phyloP scores from a whole-genome alignment of 2,329 filamentous ascomycete genomes.

The Emmonsia crescens region DNA sequence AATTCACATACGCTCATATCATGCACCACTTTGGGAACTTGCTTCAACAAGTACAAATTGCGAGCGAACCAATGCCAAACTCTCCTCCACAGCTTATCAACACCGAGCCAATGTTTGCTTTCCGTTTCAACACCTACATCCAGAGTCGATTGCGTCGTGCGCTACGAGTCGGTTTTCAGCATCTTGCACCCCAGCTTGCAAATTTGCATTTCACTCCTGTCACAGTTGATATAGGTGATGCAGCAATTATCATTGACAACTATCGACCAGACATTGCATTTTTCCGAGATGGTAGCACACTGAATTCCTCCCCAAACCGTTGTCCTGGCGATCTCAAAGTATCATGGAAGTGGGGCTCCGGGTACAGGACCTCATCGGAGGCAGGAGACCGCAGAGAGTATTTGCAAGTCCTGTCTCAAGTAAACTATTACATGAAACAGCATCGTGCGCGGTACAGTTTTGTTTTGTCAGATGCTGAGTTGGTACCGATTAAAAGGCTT shows the following conservation, averaged over 20 bases:
- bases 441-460: too few relatives aligned
- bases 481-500: not conserved
- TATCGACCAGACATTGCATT: conserved; percentile 12
- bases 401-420: conserved; percentile 10
- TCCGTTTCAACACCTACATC: conserved; percentile 8
- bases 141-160: conserved; percentile 6
- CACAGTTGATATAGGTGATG: conserved; percentile 6
- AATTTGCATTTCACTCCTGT: not conserved
- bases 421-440: conserved; percentile 14
- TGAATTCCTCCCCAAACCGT: conserved; percentile 7
- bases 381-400: conserved; percentile 6
- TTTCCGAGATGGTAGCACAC: conserved; percentile 2
- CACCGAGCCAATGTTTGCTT: conserved; percentile 9
- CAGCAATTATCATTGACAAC: conserved; percentile 8
- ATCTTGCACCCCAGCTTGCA: conserved; percentile 5
- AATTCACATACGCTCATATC: conserved; percentile 1
- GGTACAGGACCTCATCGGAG: not conserved
- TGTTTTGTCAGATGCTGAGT: conserved; percentile 14
- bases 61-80: not conserved
- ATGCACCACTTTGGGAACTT: not conserved
- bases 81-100: not conserved
- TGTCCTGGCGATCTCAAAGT: conserved; percentile 11
- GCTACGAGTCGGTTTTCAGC: conserved; percentile 8
- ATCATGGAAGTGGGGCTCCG: conserved; percentile 13
- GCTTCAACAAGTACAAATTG: not conserved